These are phyloP conservation scores for Parachaetomium inaequale DNA, from an alignment of 495 filamentous ascomycete species.

Conservation along the genomic window DNA sequence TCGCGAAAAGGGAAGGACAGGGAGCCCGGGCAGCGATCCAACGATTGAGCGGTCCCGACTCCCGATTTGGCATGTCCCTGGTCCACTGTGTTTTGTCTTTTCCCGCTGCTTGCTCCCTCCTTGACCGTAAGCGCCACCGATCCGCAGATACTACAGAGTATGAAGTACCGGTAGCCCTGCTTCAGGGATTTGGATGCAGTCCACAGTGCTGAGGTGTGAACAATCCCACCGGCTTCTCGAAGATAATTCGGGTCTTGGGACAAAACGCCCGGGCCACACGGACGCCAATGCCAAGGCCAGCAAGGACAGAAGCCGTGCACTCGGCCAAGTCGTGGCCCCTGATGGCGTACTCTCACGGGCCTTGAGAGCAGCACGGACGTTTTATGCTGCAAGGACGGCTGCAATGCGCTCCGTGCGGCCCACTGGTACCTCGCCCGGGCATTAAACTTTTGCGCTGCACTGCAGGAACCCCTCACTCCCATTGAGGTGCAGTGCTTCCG, in stretches of 20 bases:
- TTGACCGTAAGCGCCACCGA: no score
- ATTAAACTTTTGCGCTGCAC: background rate
- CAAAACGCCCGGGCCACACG: background rate
- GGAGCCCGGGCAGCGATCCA: background rate
- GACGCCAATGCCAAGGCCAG: no score
- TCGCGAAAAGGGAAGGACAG: slow-evolving; percentile 9
- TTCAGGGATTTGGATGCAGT: slow-evolving; percentile 3
- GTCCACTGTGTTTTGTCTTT: background rate
- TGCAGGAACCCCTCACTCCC: background rate
- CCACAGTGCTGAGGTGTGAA: no score
- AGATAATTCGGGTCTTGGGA: background rate
- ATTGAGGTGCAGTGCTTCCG: background rate
- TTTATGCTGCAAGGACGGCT: background rate
- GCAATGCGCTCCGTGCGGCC: background rate
- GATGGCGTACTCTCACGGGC: background rate
- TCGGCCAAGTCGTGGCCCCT: background rate
- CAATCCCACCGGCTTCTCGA: background rate
- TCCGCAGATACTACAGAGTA: no score
- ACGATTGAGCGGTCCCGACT: background rate
- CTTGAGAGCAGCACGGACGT: background rate
- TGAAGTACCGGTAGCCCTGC: background rate
- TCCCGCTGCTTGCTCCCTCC: background rate
- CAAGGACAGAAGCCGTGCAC: background rate
- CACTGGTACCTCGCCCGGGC: background rate
- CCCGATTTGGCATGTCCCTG: slow-evolving; percentile 9